Evolutionary conservation across 495 filamentous ascomycete genomes (phyloP), one percentile per base, ranked within the genome.

Genomic region (Neurospora sp.): DNA sequence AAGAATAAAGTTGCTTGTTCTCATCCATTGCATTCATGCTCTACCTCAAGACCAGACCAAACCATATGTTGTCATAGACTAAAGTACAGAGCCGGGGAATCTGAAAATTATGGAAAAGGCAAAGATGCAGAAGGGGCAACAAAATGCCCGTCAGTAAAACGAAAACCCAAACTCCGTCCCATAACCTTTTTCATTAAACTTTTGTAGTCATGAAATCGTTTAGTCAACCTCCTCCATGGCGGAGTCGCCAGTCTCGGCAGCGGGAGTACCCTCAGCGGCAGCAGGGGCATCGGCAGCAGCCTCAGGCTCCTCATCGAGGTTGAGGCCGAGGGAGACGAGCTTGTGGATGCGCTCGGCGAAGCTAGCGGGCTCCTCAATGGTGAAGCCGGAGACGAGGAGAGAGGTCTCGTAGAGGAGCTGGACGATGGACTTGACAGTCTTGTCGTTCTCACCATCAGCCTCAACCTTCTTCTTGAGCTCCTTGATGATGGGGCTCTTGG

Each of bases 311-410:
- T 97, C 96, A 73, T 98, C 94, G 70, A 98, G 89, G 87, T 98
- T 97, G 79, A 99, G 86, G 78, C 96, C 96, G 59, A 98, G 90
- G 72, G 93, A 93, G 59, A 99, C 94, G 69, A 99, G 93, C 90
- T 96, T 96, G 91, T 99, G 94, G 81, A 99, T 97, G 81, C 96
- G 96, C 88, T 98, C 93, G 74, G 96, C 94, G 82, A 98, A 99
- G 83, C 91, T 90, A 76, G 94, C 93, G 72, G 96, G 96, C 89
- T 99, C 96, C 77, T 99, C 96, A 79, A 99, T 97, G 81, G 96
- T 98, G 90, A 99, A 99, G 78, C 96, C 96, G 72, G 96, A 99
- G 77, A 98, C 96, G 68, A 99, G 86, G 69, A 99, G 93, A 35
- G 96, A 97, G 77, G 96, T 99, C 90, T 99, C 96, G 88, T 93